Evolutionary conservation across 768 basidiomycete species (phyloP).

Genomic region (Coprinopsis sp.): DNA sequence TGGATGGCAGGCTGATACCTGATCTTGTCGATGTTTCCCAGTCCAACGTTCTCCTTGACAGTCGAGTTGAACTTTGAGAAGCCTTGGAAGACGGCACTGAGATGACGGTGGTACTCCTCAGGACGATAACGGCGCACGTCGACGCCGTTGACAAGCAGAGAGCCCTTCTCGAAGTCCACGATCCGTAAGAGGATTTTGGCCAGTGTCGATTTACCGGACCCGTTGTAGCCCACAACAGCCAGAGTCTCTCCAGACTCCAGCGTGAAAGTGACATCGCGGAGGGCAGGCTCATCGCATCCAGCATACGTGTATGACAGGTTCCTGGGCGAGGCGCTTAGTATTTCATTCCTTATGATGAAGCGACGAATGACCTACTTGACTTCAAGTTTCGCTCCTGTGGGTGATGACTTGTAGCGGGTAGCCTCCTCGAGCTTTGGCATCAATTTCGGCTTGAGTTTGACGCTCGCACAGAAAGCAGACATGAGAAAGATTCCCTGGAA

Average conservation of each 20-base stretch:
- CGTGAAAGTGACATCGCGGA: constrained; percentile 65
- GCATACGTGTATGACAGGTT: constrained; percentile 73
- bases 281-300: constrained; percentile 59
- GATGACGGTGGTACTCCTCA: constrained; percentile 65
- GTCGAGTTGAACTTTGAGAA: constrained; percentile 79
- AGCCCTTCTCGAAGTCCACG: constrained; percentile 67
- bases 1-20: constrained; percentile 51
- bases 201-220: constrained; percentile 87
- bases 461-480: constrained; percentile 80
- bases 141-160: constrained; percentile 62
- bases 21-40: constrained; percentile 68
- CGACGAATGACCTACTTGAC: constrained; percentile 45
- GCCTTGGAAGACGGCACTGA: constrained; percentile 81
- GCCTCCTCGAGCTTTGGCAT: constrained; percentile 54
- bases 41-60: constrained; percentile 80
- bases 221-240: constrained; percentile 83
- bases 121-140: constrained; percentile 66
- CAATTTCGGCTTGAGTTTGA: constrained; percentile 62
- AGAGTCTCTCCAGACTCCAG: constrained; percentile 74
- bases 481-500: constrained; percentile 84
- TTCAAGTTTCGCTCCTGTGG: constrained; percentile 65
- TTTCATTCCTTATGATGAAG: constrained; percentile 4
- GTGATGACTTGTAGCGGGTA: constrained; percentile 41
- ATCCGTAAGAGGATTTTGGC: constrained; percentile 79
- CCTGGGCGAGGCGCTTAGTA: constrained; percentile 17